Evolutionary conservation across 495 filamentous ascomycete genomes (phyloP).

Genomic region (Haplographium delicatum): DNA sequence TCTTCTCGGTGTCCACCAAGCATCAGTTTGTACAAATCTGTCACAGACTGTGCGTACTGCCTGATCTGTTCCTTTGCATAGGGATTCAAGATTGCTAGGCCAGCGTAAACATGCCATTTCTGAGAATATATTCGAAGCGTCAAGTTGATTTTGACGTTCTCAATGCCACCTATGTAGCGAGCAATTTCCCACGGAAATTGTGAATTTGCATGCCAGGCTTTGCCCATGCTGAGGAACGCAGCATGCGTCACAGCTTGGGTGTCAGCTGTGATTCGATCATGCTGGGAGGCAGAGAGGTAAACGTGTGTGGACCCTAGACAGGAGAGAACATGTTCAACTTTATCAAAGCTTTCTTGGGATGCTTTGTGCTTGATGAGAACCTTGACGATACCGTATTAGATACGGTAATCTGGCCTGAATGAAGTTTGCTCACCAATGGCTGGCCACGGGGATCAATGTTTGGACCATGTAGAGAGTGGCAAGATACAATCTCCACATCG

Average conservation of each 20-base stretch:
- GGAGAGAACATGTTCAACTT: slow-evolving; percentile 73
- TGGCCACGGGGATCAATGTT: slow-evolving; percentile 82
- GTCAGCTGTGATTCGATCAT: slow-evolving; percentile 96
- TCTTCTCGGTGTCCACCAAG: slow-evolving; percentile 75
- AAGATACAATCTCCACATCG: slow-evolving; percentile 92
- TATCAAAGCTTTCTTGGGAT: slow-evolving; percentile 64
- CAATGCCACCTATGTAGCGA: slow-evolving; percentile 92
- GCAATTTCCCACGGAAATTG: slow-evolving; percentile 95
- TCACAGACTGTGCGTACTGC: slow-evolving; percentile 89
- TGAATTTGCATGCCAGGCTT: slow-evolving; percentile 86
- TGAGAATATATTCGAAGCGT: slow-evolving; percentile 95
- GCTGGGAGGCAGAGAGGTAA: slow-evolving; percentile 75
- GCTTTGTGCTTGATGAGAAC: slow-evolving; percentile 90
- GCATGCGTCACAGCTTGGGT: slow-evolving; percentile 98
- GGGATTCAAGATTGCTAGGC: slow-evolving; percentile 93
- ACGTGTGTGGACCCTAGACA: slow-evolving; percentile 81
- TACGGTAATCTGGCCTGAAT: neutral
- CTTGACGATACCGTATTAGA: slow-evolving; percentile 28
- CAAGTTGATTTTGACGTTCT: slow-evolving; percentile 99
- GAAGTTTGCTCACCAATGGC: slow-evolving; percentile 57
- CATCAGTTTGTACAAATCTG: slow-evolving; percentile 95
- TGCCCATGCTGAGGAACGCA: slow-evolving; percentile 94
- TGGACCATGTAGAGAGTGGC: slow-evolving; percentile 94
- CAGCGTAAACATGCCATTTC: slow-evolving; percentile 99
- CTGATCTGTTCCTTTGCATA: slow-evolving; percentile 85